These are phyloP conservation scores for Pseudonectria buxi DNA, from an alignment of 2,329 filamentous ascomycete genomes.

Conservation along the genomic window DNA sequence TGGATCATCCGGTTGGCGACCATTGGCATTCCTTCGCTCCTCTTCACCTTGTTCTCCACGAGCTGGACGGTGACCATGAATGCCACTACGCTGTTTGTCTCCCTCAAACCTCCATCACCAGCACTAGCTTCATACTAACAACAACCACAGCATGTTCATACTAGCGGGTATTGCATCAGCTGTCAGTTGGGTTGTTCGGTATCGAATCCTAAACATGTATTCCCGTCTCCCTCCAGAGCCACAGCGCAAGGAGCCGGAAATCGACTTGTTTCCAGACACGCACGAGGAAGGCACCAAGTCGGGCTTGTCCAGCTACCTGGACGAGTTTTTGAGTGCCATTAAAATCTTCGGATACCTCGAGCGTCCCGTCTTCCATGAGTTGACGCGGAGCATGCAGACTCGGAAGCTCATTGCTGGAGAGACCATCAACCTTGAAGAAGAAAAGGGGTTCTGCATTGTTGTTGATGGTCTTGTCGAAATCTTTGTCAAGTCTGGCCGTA, in stretches of 20 bases:
- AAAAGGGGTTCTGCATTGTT: constrained; percentile 95
- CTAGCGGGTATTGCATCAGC: constrained; percentile 71
- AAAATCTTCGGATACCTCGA: constrained; percentile 98
- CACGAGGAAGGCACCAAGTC: constrained; percentile 87
- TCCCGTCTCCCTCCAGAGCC: constrained; percentile 87
- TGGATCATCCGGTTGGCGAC: constrained; percentile 80
- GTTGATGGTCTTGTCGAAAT: constrained; percentile 96
- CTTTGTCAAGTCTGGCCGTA: constrained; percentile 83
- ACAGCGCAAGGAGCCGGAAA: constrained; percentile 88
- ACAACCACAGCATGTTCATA: constrained; percentile 60
- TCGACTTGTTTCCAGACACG: constrained; percentile 90
- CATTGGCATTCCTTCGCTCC: constrained; percentile 79
- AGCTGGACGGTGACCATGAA: constrained; percentile 98
- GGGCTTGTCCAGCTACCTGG: constrained; percentile 89
- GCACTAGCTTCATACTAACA: constrained; percentile 12
- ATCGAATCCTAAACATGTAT: constrained; percentile 96
- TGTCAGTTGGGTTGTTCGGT: constrained; percentile 87
- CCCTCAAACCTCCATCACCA: constrained; percentile 1
- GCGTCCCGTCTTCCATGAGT: constrained; percentile 91
- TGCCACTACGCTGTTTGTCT: constrained; percentile 78
- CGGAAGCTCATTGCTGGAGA: constrained; percentile 93
- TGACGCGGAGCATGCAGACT: constrained; percentile 97
- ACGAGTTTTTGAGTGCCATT: constrained; percentile 96
- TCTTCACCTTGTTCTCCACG: constrained; percentile 85
- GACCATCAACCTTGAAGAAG: constrained; percentile 89